These are phyloP conservation scores for Botrytis porri DNA, from an alignment of 2,329 filamentous ascomycete species.

Conservation along the genomic window DNA sequence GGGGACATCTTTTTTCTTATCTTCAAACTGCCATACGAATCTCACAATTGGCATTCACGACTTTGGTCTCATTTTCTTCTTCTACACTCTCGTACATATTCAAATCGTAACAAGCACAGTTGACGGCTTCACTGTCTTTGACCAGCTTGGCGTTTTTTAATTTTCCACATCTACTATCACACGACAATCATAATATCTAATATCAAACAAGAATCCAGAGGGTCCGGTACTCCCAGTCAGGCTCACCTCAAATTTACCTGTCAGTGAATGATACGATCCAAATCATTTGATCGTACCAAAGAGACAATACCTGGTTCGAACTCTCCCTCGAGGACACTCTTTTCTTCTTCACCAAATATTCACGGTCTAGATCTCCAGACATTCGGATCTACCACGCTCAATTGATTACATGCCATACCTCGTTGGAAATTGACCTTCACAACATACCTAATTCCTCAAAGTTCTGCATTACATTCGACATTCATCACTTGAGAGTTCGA, in stretches of 20 bases:
- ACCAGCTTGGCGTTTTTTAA: slow-evolving; percentile 26
- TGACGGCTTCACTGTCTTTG: slow-evolving; percentile 37
- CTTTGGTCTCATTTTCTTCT: neutral
- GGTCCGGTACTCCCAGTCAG: slow-evolving; percentile 29
- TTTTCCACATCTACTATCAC: slow-evolving; percentile 16
- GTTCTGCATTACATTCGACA: neutral
- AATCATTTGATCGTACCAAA: neutral
- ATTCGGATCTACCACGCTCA: neutral
- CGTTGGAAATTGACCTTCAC: neutral
- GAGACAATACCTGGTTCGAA: neutral
- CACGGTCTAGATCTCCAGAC: neutral
- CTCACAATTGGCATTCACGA: slow-evolving; percentile 7
- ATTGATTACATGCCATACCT: neutral
- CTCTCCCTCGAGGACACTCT: neutral
- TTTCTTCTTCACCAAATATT: neutral
- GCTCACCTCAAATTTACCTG: neutral
- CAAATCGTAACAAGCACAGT: slow-evolving; percentile 27
- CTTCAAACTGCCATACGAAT: neutral
- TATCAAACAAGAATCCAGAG: slow-evolving; percentile 24
- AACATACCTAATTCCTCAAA: neutral
- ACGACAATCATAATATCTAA: slow-evolving; percentile 32
- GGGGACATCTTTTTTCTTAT: neutral
- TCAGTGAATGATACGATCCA: neutral
- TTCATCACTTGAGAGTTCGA: neutral
- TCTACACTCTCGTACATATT: slow-evolving; percentile 5